Evolutionary conservation across 2,329 filamentous ascomycete species (phyloP).

Genomic region (Chaetomium olivaceum): DNA sequence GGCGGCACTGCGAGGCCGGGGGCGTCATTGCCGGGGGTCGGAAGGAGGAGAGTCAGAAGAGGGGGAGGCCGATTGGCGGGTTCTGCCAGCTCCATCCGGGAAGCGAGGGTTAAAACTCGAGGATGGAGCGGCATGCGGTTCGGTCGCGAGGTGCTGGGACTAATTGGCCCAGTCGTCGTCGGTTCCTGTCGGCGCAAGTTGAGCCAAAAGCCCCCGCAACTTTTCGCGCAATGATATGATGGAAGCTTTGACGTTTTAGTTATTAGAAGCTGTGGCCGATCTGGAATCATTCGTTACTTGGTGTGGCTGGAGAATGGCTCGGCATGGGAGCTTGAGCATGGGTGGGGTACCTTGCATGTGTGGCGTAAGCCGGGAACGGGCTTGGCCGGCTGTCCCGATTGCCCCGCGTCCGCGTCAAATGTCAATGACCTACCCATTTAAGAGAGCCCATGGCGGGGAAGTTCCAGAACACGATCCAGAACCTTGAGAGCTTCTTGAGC

Average conservation of each 20-base stretch:
- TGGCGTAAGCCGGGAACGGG: slow-evolving; percentile 6
- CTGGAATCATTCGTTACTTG: not conserved
- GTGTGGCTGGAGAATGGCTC: slow-evolving; percentile 21
- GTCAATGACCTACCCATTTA: not conserved
- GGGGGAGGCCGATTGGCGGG: slow-evolving; percentile 17
- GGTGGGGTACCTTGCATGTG: slow-evolving; percentile 14
- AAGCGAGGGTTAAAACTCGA: not conserved
- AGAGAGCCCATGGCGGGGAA: slow-evolving; percentile 13
- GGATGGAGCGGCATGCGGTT: slow-evolving; percentile 4
- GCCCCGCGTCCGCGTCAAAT: slow-evolving; percentile 13
- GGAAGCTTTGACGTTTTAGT: not conserved
- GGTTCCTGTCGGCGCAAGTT: slow-evolving; percentile 2
- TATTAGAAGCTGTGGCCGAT: slow-evolving; percentile 1
- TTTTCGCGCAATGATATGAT: slow-evolving; percentile 3
- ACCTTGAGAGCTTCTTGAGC: not conserved
- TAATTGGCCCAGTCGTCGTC: slow-evolving; percentile 17
- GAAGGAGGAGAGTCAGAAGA: slow-evolving; percentile 8
- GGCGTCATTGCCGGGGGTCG: slow-evolving; percentile 46
- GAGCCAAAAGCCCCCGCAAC: not conserved
- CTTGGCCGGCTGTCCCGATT: slow-evolving; percentile 3
- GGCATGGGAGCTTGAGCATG: too few species aligned
- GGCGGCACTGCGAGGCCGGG: slow-evolving; percentile 49
- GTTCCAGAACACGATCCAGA: not conserved
- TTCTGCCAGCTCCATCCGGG: slow-evolving; percentile 23
- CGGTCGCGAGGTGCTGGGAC: slow-evolving; percentile 2